These are phyloP conservation scores for Penicillium dipodomyicola DNA, from an alignment of 495 filamentous ascomycete species.

Conservation along the genomic window DNA sequence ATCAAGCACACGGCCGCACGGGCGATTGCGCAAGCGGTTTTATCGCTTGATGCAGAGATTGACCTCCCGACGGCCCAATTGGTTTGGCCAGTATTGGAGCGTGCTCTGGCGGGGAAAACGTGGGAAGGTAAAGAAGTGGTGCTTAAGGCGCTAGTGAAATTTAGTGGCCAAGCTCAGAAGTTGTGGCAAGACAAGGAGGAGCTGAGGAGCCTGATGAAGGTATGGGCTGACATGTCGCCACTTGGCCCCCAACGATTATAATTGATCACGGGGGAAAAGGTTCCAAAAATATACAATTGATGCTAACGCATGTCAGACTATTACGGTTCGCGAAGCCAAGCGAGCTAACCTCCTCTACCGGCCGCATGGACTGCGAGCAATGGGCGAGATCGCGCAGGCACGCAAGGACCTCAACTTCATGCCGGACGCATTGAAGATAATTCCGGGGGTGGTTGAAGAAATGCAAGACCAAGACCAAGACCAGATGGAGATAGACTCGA, in stretches of 20 bases:
- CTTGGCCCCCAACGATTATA: neutral
- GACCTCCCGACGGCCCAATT: constrained; percentile 54
- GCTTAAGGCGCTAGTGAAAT: constrained; percentile 77
- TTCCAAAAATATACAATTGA: constrained; percentile 8
- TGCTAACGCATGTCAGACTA: constrained; percentile 42
- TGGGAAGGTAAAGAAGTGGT: constrained; percentile 93
- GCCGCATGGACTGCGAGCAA: constrained; percentile 65
- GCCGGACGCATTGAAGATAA: constrained; percentile 61
- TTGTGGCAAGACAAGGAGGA: constrained; percentile 55
- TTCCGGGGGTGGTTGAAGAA: constrained; percentile 57
- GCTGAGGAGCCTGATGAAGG: constrained; percentile 53
- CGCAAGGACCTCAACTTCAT: constrained; percentile 67
- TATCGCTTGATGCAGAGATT: constrained; percentile 57
- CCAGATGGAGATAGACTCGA: constrained; percentile 67
- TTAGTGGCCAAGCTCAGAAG: constrained; percentile 59
- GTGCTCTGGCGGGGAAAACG: constrained; percentile 78
- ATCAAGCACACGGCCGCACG: constrained; percentile 86
- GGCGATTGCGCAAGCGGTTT: constrained; percentile 70
- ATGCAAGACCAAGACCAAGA: constrained; percentile 53
- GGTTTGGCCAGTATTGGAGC: constrained; percentile 80
- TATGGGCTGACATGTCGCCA: constrained; percentile 27
- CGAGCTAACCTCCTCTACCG: constrained; percentile 80
- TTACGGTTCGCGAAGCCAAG: constrained; percentile 83
- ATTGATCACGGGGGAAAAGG: neutral
- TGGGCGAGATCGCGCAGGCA: constrained; percentile 67